Conservation (phyloP, 495 filamentous ascomycete species). For the Neurospora tetrasperma region DNA sequence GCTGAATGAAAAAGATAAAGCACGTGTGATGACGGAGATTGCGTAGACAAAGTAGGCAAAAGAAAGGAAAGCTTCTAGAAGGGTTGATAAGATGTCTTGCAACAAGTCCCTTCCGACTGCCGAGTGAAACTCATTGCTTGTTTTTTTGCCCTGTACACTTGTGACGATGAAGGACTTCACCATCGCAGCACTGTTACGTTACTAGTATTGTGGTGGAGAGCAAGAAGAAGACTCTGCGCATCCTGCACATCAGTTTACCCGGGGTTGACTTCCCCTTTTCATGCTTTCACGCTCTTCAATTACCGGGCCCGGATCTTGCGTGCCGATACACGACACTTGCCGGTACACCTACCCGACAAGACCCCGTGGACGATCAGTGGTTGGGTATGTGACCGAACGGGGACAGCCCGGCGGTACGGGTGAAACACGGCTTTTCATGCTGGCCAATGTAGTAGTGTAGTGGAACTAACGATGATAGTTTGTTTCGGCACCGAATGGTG, state of each 20-base stretch:
- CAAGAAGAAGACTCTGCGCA: not conserved
- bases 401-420: not conserved
- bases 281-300: not conserved
- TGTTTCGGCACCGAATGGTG: not conserved
- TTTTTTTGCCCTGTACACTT: not conserved
- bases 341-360: not conserved
- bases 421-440: not conserved
- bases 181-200: not conserved
- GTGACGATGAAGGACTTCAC: not conserved
- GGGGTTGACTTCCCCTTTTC: not conserved
- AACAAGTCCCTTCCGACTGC: not conserved
- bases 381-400: not conserved
- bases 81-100: not conserved
- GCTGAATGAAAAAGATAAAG: not conserved
- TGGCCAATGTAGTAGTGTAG: not conserved
- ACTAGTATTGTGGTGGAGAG: not conserved
- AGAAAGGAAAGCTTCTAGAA: not conserved
- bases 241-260: not conserved
- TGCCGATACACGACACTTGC: not conserved
- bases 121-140: not conserved
- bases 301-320: not conserved
- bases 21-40: not conserved
- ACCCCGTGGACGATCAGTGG: not conserved
- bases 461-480: not conserved
- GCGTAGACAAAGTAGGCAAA: not conserved